Conservation (phyloP, 148 eudicot species). For the Suaeda aralocaspica region DNA sequence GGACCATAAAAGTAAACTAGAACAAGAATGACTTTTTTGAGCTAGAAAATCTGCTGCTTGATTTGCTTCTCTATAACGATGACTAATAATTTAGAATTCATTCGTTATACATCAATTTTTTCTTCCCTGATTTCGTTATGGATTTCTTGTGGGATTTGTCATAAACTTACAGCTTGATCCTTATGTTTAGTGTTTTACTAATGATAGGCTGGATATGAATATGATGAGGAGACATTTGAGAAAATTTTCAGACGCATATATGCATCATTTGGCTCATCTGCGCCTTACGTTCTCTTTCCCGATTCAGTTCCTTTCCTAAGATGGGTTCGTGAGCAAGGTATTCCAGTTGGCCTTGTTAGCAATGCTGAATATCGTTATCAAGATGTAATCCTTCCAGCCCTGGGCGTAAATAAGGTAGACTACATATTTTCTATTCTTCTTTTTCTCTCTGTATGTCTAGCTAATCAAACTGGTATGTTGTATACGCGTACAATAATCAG, state of each 20-base stretch:
- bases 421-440: too few species aligned
- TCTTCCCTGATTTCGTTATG: too few species aligned
- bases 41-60: too few species aligned
- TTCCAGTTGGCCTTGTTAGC: constrained; percentile 87
- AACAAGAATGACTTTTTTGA: too few species aligned
- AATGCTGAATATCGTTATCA: constrained; percentile 92
- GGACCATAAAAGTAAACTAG: too few species aligned
- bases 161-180: constrained; percentile 1
- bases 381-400: constrained; percentile 91
- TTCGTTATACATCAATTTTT: too few species aligned
- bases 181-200: constrained; percentile 11
- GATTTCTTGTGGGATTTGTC: too few species aligned
- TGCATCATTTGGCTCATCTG: constrained; percentile 84
- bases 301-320: constrained; percentile 87
- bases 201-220: constrained; percentile 89
- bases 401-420: constrained; percentile 71
- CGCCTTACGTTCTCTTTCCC: constrained; percentile 73
- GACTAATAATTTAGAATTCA: too few species aligned
- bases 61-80: too few species aligned
- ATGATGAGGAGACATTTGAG: constrained; percentile 94
- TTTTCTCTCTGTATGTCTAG: not conserved
- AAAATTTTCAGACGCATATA: constrained; percentile 87
- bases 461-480: not conserved
- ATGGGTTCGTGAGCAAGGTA: constrained; percentile 66
- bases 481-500: constrained; percentile 1